A percentile compares a stretch with the other conserved stretches of the same genome.
phyloP scores from a whole-genome alignment of 108 stramenopile genomes.

The Discostella stelligeroides region DNA sequence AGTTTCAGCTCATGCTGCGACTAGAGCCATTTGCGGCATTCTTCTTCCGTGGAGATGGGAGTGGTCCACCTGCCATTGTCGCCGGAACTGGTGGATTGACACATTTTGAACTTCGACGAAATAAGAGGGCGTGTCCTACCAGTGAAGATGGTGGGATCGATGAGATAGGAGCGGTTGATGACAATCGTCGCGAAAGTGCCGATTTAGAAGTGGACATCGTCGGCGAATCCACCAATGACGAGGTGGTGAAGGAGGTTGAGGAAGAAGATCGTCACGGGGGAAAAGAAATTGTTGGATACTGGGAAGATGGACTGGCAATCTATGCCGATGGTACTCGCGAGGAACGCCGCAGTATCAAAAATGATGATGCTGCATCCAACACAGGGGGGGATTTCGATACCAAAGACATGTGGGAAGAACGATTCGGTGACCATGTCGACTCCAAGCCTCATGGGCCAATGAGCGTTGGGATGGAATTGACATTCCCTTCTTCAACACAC shows the following conservation, averaged over 20 bases:
- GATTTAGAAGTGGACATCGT: slow-evolving; percentile 35
- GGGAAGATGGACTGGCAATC: slow-evolving; percentile 92
- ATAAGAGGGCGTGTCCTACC: slow-evolving; percentile 29
- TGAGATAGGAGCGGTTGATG: neutral
- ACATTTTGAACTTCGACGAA: slow-evolving; percentile 89
- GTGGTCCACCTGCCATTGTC: slow-evolving; percentile 61
- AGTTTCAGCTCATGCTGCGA: slow-evolving; percentile 65
- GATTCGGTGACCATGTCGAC: slow-evolving; percentile 89
- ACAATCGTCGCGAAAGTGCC: slow-evolving; percentile 15
- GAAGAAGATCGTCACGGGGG: slow-evolving; percentile 58
- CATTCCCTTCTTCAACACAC: slow-evolving; percentile 80
- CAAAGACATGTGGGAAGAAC: slow-evolving; percentile 94
- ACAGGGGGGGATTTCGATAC: slow-evolving; percentile 63
- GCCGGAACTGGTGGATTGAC: slow-evolving; percentile 70
- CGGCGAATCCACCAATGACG: slow-evolving; percentile 24
- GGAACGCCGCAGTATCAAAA: slow-evolving; percentile 54
- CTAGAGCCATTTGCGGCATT: slow-evolving; percentile 72
- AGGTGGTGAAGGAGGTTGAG: slow-evolving; percentile 28
- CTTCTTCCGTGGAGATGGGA: slow-evolving; percentile 61
- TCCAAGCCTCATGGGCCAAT: slow-evolving; percentile 91
- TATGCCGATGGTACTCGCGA: slow-evolving; percentile 88
- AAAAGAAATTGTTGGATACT: slow-evolving; percentile 90
- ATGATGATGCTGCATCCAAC: neutral
- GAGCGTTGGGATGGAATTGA: slow-evolving; percentile 94
- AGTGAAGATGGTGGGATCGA: slow-evolving; percentile 1